phyloP scores from a whole-genome alignment of 2,329 filamentous ascomycete species.

The Chrysosporium queenslandicum region DNA sequence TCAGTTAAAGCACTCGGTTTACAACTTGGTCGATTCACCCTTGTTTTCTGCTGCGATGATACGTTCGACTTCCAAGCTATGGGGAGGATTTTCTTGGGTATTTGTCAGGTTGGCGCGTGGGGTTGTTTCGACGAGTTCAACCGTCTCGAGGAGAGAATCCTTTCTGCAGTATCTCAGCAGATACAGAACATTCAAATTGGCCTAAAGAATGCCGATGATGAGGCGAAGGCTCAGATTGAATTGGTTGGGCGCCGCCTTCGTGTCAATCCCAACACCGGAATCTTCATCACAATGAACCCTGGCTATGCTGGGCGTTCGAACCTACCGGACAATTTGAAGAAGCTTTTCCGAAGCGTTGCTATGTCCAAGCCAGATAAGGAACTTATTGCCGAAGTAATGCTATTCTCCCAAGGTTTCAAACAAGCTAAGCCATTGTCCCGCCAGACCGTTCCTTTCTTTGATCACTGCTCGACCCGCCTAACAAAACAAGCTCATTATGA shows the following conservation, averaged over 20 bases:
- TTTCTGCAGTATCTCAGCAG: constrained; percentile 96
- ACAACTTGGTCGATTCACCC: constrained; percentile 90
- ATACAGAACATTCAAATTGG: constrained; percentile 99
- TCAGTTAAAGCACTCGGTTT: constrained; percentile 97
- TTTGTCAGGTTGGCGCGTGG: constrained; percentile 98
- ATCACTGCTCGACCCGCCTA: constrained; percentile 67
- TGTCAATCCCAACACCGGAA: constrained; percentile 87
- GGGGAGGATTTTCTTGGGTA: constrained; percentile 97
- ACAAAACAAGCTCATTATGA: constrained; percentile 99
- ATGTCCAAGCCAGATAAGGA: constrained; percentile 99
- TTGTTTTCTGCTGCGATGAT: constrained; percentile 99
- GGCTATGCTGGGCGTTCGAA: constrained; percentile 97
- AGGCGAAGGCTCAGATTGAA: constrained; percentile 82
- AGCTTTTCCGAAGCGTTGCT: constrained; percentile 95
- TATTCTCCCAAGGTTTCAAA: constrained; percentile 98
- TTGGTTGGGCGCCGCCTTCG: constrained; percentile 80
- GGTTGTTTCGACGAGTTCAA: constrained; percentile 99
- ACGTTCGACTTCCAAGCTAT: constrained; percentile 99
- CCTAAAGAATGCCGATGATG: constrained; percentile 70
- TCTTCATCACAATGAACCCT: constrained; percentile 99
- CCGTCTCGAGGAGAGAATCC: constrained; percentile 89
- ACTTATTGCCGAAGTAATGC: constrained; percentile 98
- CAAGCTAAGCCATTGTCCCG: constrained; percentile 89
- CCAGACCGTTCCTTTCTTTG: constrained; percentile 97
- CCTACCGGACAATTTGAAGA: constrained; percentile 97